A percentile compares a stretch with the other conserved stretches of the same genome.
phyloP scores from a whole-genome alignment of 192 early-diverging fungal genomes.

The Linnemannia schmuckeri region DNA sequence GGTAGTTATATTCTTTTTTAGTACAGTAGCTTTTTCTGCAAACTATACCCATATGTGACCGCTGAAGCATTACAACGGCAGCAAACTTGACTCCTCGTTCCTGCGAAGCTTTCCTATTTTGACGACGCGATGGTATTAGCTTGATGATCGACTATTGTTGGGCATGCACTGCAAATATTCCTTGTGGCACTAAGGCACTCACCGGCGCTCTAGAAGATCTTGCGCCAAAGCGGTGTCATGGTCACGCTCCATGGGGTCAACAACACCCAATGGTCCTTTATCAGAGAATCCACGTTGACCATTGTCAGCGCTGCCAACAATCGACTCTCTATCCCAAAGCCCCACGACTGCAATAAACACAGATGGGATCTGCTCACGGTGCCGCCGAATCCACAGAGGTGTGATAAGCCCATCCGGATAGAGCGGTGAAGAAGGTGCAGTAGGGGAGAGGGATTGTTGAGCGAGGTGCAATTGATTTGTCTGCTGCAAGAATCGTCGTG shows the following conservation, averaged over 20 bases:
- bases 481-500: constrained; percentile 50
- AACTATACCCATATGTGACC: constrained; percentile 66
- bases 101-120: constrained; percentile 68
- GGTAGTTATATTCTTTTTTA: no score
- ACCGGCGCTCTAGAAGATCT: constrained; percentile 81
- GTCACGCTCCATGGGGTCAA: constrained; percentile 73
- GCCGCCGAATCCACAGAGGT: constrained; percentile 75
- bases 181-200: background rate
- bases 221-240: constrained; percentile 68
- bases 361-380: constrained; percentile 72
- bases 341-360: constrained; percentile 80
- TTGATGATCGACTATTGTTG: background rate
- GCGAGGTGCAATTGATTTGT: constrained; percentile 24
- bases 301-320: constrained; percentile 8
- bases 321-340: constrained; percentile 66
- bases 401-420: constrained; percentile 89
- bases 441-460: constrained; percentile 75
- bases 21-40: background rate
- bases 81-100: constrained; percentile 82
- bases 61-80: constrained; percentile 74
- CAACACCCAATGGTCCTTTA: constrained; percentile 56
- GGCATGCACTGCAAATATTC: background rate
- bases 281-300: constrained; percentile 24
- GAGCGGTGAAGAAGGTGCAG: constrained; percentile 74
- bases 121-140: background rate